phyloP scores from a whole-genome alignment of 192 early-diverging fungal genomes.

The Coemansia asiatica region DNA sequence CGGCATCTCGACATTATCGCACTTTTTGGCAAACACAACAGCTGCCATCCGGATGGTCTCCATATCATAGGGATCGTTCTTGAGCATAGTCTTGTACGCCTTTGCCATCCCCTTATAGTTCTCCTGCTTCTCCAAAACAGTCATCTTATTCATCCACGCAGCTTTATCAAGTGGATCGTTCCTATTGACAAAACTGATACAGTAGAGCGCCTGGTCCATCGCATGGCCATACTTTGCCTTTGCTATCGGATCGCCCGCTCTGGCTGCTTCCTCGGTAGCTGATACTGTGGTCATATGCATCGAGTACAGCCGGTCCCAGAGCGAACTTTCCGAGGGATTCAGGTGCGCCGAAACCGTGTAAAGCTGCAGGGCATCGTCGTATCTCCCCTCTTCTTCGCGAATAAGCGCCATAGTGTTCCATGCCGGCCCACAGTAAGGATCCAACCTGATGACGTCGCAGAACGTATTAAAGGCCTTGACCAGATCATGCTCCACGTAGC shows the following conservation, averaged over 20 bases:
- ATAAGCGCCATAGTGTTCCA: slow-evolving; percentile 90
- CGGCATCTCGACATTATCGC: slow-evolving; percentile 39
- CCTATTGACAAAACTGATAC: slow-evolving; percentile 65
- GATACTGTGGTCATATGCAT: slow-evolving; percentile 63
- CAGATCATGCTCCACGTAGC: slow-evolving; percentile 72
- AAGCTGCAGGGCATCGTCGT: slow-evolving; percentile 70
- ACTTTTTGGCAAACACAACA: slow-evolving; percentile 56
- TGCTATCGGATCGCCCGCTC: slow-evolving; percentile 17
- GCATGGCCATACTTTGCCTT: slow-evolving; percentile 58
- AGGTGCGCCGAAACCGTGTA: slow-evolving; percentile 91
- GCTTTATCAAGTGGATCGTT: slow-evolving; percentile 67
- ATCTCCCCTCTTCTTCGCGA: slow-evolving; percentile 81
- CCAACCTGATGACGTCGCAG: slow-evolving; percentile 73
- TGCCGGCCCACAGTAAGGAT: slow-evolving; percentile 70
- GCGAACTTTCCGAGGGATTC: slow-evolving; percentile 62
- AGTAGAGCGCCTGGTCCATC: slow-evolving; percentile 79
- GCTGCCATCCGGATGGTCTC: slow-evolving; percentile 64
- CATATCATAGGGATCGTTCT: slow-evolving; percentile 66
- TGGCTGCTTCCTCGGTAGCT: slow-evolving; percentile 5
- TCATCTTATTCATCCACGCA: slow-evolving; percentile 67
- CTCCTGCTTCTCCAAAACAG: slow-evolving; percentile 55
- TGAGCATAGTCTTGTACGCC: slow-evolving; percentile 61
- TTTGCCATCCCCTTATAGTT: slow-evolving; percentile 58
- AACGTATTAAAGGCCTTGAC: slow-evolving; percentile 69
- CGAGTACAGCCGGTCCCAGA: slow-evolving; percentile 82